Percentiles rank a stretch among this genome's conserved stretches.
Evolutionary conservation across 2,329 filamentous ascomycete species (phyloP).

Genomic region (Colletotrichum sp.): DNA sequence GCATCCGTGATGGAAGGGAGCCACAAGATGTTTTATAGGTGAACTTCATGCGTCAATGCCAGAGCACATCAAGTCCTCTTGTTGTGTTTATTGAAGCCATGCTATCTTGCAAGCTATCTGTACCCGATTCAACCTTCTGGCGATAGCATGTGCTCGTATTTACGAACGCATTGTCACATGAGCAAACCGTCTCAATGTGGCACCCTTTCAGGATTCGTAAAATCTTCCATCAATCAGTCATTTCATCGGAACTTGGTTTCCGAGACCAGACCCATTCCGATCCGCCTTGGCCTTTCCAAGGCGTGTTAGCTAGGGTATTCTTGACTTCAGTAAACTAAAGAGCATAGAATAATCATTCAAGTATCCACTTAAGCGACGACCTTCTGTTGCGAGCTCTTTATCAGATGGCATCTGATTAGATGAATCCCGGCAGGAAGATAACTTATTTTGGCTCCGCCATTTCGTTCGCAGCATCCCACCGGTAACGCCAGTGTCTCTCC

Average conservation of each 20-base stretch:
- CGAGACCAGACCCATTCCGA: neutral
- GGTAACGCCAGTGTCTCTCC: neutral
- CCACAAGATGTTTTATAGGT: too few relatives aligned
- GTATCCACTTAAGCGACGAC: too few relatives aligned
- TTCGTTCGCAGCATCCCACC: neutral
- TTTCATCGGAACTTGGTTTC: neutral
- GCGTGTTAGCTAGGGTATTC: rapidly evolving
- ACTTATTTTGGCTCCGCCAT: neutral
- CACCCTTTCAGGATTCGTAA: neutral
- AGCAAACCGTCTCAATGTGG: neutral
- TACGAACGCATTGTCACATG: neutral
- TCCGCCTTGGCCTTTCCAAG: neutral
- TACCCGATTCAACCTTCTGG: neutral
- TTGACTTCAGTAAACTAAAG: neutral
- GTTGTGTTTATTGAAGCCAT: neutral
- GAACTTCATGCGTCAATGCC: too few relatives aligned
- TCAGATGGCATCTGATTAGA: neutral
- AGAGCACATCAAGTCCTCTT: neutral
- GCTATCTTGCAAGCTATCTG: neutral
- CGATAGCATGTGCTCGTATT: neutral
- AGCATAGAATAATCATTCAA: too few relatives aligned
- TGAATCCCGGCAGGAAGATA: neutral
- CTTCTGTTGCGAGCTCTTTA: too few relatives aligned
- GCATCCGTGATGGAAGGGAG: too few relatives aligned
- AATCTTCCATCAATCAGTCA: neutral